Evolutionary conservation across 1,139 yeast species (phyloP), one percentile per base, ranked within the genome.

Genomic region (Nakaseomyces kungkrabaensis): DNA sequence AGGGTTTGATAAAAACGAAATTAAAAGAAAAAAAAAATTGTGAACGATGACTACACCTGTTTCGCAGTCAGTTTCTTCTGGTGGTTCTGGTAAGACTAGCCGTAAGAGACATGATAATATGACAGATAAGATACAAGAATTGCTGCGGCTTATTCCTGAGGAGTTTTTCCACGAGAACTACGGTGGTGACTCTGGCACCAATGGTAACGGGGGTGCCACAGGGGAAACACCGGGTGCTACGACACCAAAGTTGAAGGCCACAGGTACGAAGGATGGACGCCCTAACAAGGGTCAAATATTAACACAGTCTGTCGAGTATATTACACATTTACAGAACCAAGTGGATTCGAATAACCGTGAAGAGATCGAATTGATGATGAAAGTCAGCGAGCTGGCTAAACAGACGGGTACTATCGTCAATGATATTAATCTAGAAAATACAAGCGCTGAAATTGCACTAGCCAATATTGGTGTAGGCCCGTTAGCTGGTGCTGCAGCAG

Each of bases 271-370:
- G 56, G 96, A 87, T 60, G 96, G 95, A 4, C 84, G 84, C 58
- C 97, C 97, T 1, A 89, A 89, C 63, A 90, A 90, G 69, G 97
- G 97, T 1, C 95, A 89, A 59, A 86, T 90, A 9, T 71, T 90
- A 54, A 78, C 89, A 22, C 84, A 86, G 60, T 79, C 94, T 0
- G 95, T 89, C 3, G 96, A 88, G 58, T 90, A 88, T 62, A 81
- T 90, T 49, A 82, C 81, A 55, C 72, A 73, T 57, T 70, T 90
- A 43, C 96, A 89, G 68, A 78, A 78, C 53, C 74, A 78, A 52
- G 86, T 89, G 53, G 97, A 89, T 60, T 79, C 79, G 51, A 80
- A 78, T 61, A 88, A 88, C 67, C 73, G 90, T 48, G 78, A 77
- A 54, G 96, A 88, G 62, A 85, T 85, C 13, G 95, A 85, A 62